Base-by-base conservation (phyloP, 495 filamentous ascomycete species). In the Parathielavia appendiculata region DNA sequence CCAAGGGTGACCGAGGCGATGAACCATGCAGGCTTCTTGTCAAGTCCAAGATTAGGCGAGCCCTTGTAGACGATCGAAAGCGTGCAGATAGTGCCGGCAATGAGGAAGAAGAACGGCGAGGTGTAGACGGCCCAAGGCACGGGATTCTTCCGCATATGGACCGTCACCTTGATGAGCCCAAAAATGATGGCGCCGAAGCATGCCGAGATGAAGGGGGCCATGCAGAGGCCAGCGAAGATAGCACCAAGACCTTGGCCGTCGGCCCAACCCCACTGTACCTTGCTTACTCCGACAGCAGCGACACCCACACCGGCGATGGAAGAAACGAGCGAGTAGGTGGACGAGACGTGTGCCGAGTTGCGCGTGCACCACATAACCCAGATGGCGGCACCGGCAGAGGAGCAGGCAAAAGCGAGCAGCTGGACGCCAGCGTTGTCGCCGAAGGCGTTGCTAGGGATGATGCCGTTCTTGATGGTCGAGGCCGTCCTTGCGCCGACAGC, bases 381-480 rank as follows among this genome's bases (percentile, higher is more conserved):
- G 73, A 64, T 0, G 85, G 80, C 45, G 80, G 81, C 17, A 77
- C 82, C 16, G 79, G 64, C 45, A 83, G 73, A 44, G 84, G 83
- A 67, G 26, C 83, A 86, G 19, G 75, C 70, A 73, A 87, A 82
- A 34, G 76, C 84, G 56, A 88, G 71, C 76, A 86, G 83, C 43
- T 81, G 79, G 11, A 79, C 75, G 20, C 71, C 79, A 1, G 84
- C 76, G 39, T 83, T 73, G 1, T 70, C 75, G 0, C 70, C 55
- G 68, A 87, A 89, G 17, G 72, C 64, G 1, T 75, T 57, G 59
- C 74, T 76, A 52, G 63, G 66, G 64, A 90, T 81, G 70, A 90
- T 86, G 19, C 79, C 80, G 67, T 79, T 83, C 63, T 83, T 81
- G 75, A 89, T 88, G 36, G 86, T 89, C 54, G 80, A 77, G 48